Conservation (phyloP, 306 rosid species). For the Prunus kanzakura region DNA sequence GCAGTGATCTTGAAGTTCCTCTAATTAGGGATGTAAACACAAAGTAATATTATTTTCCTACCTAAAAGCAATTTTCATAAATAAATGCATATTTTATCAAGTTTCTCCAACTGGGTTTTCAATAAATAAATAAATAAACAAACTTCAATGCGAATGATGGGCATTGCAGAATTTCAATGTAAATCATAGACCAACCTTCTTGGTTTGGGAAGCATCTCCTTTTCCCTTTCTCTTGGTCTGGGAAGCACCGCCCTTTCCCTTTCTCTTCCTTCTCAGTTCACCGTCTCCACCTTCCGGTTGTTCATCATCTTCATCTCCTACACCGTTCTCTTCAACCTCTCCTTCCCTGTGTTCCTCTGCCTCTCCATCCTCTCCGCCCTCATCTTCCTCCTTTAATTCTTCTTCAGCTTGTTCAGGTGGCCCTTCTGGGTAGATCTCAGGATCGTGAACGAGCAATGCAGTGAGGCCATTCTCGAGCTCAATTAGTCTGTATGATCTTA, state of each 20-base stretch:
- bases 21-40: neutral
- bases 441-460: conserved; percentile 86
- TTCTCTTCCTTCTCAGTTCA: conserved; percentile 26
- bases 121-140: neutral
- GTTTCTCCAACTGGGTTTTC: neutral
- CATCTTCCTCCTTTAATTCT: conserved; percentile 2
- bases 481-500: conserved; percentile 58
- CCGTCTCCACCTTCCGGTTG: conserved; percentile 15
- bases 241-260: conserved; percentile 39
- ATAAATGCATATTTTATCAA: neutral
- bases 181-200: conserved; percentile 51
- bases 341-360: too few relatives aligned
- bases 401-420: conserved; percentile 37
- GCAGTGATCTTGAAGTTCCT: neutral
- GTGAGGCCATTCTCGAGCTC: conserved; percentile 69
- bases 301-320: neutral
- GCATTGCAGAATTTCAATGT: conserved; percentile 6
- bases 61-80: conserved; percentile 3
- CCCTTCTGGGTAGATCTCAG: conserved; percentile 73
- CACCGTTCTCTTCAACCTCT: conserved; percentile 14
- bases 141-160: neutral
- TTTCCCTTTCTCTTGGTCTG: conserved; percentile 61
- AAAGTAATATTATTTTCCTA: neutral
- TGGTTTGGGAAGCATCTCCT: conserved; percentile 59
- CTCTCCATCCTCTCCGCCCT: too few relatives aligned